Conservation (phyloP, 768 basidiomycete species). For the Cubamyces sp. region DNA sequence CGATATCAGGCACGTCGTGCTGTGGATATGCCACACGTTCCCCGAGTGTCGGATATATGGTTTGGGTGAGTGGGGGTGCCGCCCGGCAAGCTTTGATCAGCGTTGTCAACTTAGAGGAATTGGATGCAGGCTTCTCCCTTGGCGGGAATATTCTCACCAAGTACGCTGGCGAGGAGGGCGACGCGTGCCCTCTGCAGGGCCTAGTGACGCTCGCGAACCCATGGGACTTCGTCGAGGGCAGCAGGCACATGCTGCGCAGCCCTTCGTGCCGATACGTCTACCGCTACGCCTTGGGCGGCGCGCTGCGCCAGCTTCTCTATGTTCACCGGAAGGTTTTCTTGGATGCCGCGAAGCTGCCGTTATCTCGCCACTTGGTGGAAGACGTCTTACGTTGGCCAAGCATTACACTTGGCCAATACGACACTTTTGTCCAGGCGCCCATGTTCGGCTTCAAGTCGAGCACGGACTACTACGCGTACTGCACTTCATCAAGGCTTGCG, state of each 20-base stretch:
- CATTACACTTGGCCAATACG: conserved; percentile 24
- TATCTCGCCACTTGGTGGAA: conserved; percentile 10
- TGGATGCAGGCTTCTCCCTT: conserved; percentile 29
- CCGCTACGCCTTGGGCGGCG: conserved; percentile 28
- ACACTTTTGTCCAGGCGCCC: conserved; percentile 21
- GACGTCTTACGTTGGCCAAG: conserved; percentile 11
- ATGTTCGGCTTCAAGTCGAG: conserved; percentile 26
- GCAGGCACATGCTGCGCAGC: conserved; percentile 17
- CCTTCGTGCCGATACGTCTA: conserved; percentile 25
- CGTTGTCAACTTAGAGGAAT: background rate
- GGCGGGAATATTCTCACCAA: conserved; percentile 31
- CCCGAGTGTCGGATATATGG: conserved; percentile 28
- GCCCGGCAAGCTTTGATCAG: background rate
- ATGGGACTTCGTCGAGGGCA: conserved; percentile 29
- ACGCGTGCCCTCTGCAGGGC: conserved; percentile 26
- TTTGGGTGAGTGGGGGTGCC: conserved; percentile 26
- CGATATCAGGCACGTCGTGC: conserved; percentile 26
- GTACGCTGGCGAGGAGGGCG: conserved; percentile 32
- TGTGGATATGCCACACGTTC: conserved; percentile 30
- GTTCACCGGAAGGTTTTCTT: conserved; percentile 26
- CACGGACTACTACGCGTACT: conserved; percentile 26
- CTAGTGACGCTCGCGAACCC: conserved; percentile 30
- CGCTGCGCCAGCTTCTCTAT: conserved; percentile 25
- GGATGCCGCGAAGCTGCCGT: background rate
- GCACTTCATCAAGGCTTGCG: conserved; percentile 22